Conservation (phyloP, 306 rosid species). For the Gastrolobium villosum region DNA sequence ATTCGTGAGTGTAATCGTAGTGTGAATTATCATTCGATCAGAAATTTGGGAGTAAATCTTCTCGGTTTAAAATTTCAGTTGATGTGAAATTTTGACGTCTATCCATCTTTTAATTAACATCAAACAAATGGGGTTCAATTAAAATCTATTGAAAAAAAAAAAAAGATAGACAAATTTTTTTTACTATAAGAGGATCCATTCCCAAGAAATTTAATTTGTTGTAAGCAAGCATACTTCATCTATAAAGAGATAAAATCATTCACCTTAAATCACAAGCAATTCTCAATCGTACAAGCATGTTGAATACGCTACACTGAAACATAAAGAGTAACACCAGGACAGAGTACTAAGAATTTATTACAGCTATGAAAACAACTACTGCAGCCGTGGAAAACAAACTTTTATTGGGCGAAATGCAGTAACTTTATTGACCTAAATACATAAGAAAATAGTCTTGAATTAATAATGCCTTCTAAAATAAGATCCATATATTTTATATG, state of each 20-base stretch:
- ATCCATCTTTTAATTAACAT: no score
- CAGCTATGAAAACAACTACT: not conserved
- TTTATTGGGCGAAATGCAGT: not conserved
- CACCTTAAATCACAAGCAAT: not conserved
- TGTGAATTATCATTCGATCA: no score
- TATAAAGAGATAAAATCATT: not conserved
- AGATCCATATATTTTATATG: not conserved
- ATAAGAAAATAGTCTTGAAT: not conserved
- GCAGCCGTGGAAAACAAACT: not conserved
- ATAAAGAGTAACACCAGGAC: not conserved
- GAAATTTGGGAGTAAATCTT: no score
- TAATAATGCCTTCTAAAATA: not conserved
- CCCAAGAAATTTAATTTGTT: no score
- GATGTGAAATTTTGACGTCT: no score
- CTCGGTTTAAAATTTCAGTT: no score
- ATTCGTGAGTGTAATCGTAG: no score
- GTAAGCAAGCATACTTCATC: no score
- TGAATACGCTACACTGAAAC: not conserved
- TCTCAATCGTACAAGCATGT: not conserved
- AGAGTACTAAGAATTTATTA: not conserved
- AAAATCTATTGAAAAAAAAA: no score
- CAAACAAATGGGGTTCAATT: no score
- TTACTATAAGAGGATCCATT: no score
- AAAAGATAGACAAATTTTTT: no score
- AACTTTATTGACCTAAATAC: not conserved